Percentiles rank a stretch among this genome's conserved stretches.
Conservation (phyloP, 2,329 filamentous ascomycete species). For the Diaporthe australafricana region DNA sequence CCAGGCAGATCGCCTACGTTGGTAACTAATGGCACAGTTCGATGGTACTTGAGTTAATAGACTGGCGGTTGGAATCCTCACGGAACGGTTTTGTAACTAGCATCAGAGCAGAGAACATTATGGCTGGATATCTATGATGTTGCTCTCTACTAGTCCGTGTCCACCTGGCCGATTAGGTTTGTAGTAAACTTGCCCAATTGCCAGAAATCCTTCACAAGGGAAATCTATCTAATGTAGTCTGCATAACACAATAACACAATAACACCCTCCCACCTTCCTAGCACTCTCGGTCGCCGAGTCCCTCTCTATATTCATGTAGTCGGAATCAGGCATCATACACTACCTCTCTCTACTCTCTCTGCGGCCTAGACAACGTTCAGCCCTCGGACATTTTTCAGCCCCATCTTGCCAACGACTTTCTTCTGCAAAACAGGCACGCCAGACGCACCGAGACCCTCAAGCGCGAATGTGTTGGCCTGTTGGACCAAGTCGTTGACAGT, state of each 20-base stretch:
- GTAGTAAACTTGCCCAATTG: neutral
- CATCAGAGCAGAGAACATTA: neutral
- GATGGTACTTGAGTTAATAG: neutral
- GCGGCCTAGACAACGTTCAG: conserved; percentile 58
- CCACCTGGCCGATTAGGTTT: neutral
- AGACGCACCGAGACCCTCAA: conserved; percentile 57
- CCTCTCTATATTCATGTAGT: neutral
- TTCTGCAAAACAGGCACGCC: conserved; percentile 61
- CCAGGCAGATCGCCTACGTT: neutral
- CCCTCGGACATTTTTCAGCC: conserved; percentile 62
- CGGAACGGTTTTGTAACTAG: neutral
- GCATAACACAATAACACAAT: too few relatives aligned
- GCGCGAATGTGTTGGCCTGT: conserved; percentile 63
- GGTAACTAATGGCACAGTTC: neutral
- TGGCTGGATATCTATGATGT: conserved; percentile 11
- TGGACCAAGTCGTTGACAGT: conserved; percentile 58
- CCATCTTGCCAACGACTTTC: conserved; percentile 67
- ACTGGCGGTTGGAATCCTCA: neutral
- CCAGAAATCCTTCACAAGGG: conserved; percentile 4
- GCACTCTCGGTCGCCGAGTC: neutral
- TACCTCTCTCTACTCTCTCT: neutral
- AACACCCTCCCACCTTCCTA: too few relatives aligned
- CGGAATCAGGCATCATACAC: neutral
- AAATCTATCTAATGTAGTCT: neutral
- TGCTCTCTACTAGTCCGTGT: neutral